Evolutionary conservation across 75 land plant species (phyloP).

Genomic region (Adiantum capillusveneris): DNA sequence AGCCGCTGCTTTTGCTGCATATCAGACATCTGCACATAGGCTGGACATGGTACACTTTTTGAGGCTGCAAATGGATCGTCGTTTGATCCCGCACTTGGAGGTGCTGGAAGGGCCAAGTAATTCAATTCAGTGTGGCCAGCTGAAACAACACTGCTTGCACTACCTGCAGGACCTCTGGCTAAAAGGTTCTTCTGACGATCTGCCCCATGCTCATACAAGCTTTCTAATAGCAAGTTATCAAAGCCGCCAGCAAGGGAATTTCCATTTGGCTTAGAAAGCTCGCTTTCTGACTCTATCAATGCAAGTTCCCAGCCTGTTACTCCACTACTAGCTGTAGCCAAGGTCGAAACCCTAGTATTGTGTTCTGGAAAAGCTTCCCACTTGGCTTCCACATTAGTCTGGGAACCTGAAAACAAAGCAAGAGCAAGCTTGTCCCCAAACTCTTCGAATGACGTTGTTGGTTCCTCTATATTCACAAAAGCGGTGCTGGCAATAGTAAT

Average conservation of each 20-base stretch:
- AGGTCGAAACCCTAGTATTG: background rate
- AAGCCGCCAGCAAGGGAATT: slow-evolving; percentile 63
- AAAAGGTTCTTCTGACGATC: slow-evolving; percentile 48
- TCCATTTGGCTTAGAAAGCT: slow-evolving; percentile 44
- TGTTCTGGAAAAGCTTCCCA: background rate
- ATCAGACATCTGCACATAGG: slow-evolving; percentile 88
- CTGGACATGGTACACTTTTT: slow-evolving; percentile 57
- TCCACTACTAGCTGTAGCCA: slow-evolving; percentile 27
- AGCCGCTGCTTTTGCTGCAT: slow-evolving; percentile 76
- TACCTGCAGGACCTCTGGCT: slow-evolving; percentile 33
- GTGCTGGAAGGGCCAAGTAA: slow-evolving; percentile 75
- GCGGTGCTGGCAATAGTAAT: background rate
- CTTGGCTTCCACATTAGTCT: background rate
- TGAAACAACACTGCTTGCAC: slow-evolving; percentile 84
- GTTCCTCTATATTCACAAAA: slow-evolving; percentile 27
- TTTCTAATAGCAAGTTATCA: slow-evolving; percentile 62
- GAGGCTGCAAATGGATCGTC: slow-evolving; percentile 88
- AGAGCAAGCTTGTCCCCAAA: slow-evolving; percentile 59
- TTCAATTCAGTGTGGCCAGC: slow-evolving; percentile 29
- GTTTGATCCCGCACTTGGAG: slow-evolving; percentile 41
- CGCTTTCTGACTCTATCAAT: slow-evolving; percentile 65
- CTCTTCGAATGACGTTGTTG: slow-evolving; percentile 13
- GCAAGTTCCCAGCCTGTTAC: slow-evolving; percentile 95
- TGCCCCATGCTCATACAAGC: slow-evolving; percentile 81
- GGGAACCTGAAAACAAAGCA: slow-evolving; percentile 46